Evolutionary conservation across 768 basidiomycete genomes (phyloP).

Genomic region (Rhizopogon vesiculosus): DNA sequence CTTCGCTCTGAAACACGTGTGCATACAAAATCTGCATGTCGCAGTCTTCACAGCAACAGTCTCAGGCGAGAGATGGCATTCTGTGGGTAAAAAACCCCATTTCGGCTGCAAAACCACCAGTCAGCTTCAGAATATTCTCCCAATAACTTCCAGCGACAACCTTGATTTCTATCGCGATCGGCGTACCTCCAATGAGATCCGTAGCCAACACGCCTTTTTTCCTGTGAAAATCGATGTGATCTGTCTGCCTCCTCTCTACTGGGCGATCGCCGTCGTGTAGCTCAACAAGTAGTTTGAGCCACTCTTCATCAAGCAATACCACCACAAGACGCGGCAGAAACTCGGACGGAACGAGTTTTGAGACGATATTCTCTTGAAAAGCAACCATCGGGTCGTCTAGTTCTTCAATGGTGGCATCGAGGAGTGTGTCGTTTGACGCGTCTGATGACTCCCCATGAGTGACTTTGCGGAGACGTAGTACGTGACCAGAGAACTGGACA

Average conservation of each 20-base stretch:
- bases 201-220: constrained; percentile 70
- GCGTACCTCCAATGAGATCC: constrained; percentile 63
- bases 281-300: constrained; percentile 54
- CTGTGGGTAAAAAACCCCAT: constrained; percentile 87
- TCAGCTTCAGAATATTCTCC: background rate
- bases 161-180: constrained; percentile 87
- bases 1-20: constrained; percentile 50
- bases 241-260: constrained; percentile 44
- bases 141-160: constrained; percentile 33
- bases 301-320: constrained; percentile 41
- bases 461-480: constrained; percentile 74
- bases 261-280: constrained; percentile 52
- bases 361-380: constrained; percentile 65
- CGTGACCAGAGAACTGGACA: constrained; percentile 52
- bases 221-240: constrained; percentile 52
- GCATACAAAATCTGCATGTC: constrained; percentile 92
- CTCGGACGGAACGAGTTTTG: constrained; percentile 54
- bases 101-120: constrained; percentile 63
- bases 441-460: background rate
- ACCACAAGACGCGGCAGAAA: constrained; percentile 55
- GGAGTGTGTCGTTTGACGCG: too few relatives aligned
- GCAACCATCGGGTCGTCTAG: constrained; percentile 33
- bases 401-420: background rate
- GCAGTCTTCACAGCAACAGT: constrained; percentile 57
- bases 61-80: constrained; percentile 51